Percentiles rank a stretch among this genome's conserved stretches.
Evolutionary conservation across 352 stramenopile genomes (phyloP).

Genomic region (Phytophthora litchii): DNA sequence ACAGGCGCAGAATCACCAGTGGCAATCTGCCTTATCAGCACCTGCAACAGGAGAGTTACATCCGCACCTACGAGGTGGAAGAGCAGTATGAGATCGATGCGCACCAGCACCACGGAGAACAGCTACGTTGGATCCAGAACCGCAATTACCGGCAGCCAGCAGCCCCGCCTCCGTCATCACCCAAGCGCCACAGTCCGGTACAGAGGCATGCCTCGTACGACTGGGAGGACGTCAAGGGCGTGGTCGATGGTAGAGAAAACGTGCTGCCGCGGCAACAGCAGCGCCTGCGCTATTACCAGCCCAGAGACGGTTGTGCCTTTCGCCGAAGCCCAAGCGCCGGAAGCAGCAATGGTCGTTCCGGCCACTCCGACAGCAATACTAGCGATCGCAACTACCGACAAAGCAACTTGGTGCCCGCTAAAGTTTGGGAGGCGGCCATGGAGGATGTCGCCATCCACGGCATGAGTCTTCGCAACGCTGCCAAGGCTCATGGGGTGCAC

Average conservation of each 20-base stretch:
- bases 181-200: slow-evolving; percentile 14
- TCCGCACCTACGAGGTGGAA: slow-evolving; percentile 22
- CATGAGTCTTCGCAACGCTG: slow-evolving; percentile 71
- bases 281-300: slow-evolving; percentile 13
- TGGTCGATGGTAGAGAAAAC: background rate
- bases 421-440: slow-evolving; percentile 73
- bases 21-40: slow-evolving; percentile 13
- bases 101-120: slow-evolving; percentile 18
- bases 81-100: slow-evolving; percentile 24
- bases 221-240: slow-evolving; percentile 18
- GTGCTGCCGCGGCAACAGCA: slow-evolving; percentile 14
- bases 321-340: slow-evolving; percentile 25
- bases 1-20: slow-evolving; percentile 14
- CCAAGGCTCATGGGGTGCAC: slow-evolving; percentile 65
- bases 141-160: slow-evolving; percentile 28
- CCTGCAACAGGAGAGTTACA: slow-evolving; percentile 17
- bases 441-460: slow-evolving; percentile 68
- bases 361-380: slow-evolving; percentile 33
- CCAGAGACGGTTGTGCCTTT: slow-evolving; percentile 22
- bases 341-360: slow-evolving; percentile 17
- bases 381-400: slow-evolving; percentile 46
- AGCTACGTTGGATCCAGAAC: slow-evolving; percentile 22
- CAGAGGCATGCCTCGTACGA: slow-evolving; percentile 10
- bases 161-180: slow-evolving; percentile 18
- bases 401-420: slow-evolving; percentile 60